phyloP scores from a whole-genome alignment of 768 basidiomycete species.

The Lactifluus echinatus region DNA sequence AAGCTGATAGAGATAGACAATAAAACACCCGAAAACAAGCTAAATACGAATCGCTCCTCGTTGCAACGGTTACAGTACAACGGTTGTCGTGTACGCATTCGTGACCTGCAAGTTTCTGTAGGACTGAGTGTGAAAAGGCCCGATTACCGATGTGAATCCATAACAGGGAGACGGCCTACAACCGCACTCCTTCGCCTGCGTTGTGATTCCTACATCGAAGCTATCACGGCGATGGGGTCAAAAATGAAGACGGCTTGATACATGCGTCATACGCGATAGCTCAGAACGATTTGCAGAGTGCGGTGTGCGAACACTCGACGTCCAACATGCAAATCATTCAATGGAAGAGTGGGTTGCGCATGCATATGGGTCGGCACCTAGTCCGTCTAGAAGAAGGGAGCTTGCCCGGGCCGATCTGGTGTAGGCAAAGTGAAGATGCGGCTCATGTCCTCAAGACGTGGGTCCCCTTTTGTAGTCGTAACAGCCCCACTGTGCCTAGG shows the following conservation, averaged over 20 bases:
- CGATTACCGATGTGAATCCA: background rate
- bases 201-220: background rate
- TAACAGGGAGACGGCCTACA: background rate
- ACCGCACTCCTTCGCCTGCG: background rate
- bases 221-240: background rate
- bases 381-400: background rate
- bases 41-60: background rate
- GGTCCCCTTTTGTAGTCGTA: no score
- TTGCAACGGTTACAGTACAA: background rate
- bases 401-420: background rate
- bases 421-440: background rate
- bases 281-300: background rate
- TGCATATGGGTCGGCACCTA: background rate
- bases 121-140: background rate
- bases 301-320: background rate
- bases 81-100: background rate
- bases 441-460: no score
- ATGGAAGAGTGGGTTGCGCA: background rate
- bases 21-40: background rate
- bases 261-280: background rate
- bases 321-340: background rate
- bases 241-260: background rate
- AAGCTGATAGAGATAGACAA: no score
- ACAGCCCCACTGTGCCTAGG: no score
- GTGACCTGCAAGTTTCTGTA: background rate